Evolutionary conservation across 2,329 filamentous ascomycete species (phyloP).

Genomic region (Pyrenochaeta sp.): DNA sequence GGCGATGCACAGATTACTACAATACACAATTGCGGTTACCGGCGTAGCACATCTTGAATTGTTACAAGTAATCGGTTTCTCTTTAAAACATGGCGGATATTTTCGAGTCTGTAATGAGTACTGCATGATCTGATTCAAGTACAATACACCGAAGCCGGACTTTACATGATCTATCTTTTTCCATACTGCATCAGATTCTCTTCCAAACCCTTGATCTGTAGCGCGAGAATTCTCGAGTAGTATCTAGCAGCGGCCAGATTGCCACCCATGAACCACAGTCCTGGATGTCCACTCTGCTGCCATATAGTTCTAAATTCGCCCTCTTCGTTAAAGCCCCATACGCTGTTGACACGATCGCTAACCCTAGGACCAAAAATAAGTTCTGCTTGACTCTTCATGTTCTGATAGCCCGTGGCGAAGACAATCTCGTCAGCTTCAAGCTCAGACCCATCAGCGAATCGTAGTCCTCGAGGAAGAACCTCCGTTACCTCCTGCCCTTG

Average conservation of each 20-base stretch:
- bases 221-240: slow-evolving; percentile 53
- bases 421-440: slow-evolving; percentile 57
- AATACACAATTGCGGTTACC: too few species aligned
- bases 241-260: slow-evolving; percentile 57
- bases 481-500: slow-evolving; percentile 44
- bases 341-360: slow-evolving; percentile 52
- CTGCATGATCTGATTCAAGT: too few species aligned
- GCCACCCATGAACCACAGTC: slow-evolving; percentile 56
- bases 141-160: too few species aligned
- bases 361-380: slow-evolving; percentile 52
- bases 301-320: slow-evolving; percentile 57
- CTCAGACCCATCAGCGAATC: slow-evolving; percentile 53
- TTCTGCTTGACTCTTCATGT: slow-evolving; percentile 50
- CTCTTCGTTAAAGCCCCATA: slow-evolving; percentile 56
- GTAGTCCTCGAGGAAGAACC: slow-evolving; percentile 50
- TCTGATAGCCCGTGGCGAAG: slow-evolving; percentile 57
- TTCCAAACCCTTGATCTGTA: slow-evolving; percentile 55
- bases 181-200: too few species aligned
- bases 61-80: too few species aligned
- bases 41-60: too few species aligned
- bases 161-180: too few species aligned
- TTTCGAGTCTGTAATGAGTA: too few species aligned
- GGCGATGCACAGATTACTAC: too few species aligned
- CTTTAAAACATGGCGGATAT: too few species aligned
- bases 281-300: slow-evolving; percentile 43